phyloP scores from a whole-genome alignment of 2,329 filamentous ascomycete genomes.

The Neofusicoccum ribis region DNA sequence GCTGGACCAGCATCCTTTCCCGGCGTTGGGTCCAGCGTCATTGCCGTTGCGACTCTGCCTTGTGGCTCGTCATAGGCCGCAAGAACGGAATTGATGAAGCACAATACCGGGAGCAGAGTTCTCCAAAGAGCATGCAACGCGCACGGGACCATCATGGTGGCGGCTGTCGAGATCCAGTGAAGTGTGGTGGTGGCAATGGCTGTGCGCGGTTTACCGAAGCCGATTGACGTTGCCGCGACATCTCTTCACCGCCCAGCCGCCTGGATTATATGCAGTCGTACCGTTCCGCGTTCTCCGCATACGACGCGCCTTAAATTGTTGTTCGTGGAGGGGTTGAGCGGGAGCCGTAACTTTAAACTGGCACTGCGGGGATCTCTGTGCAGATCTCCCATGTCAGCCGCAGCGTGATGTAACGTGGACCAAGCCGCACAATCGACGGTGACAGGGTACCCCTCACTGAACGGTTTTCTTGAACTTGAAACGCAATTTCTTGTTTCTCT shows the following conservation, averaged over 20 bases:
- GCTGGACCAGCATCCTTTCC: conserved; percentile 26
- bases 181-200: background rate
- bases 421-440: background rate
- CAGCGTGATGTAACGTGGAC: background rate
- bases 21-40: background rate
- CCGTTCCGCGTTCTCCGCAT: background rate
- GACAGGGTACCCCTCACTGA: too few relatives aligned
- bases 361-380: background rate
- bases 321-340: background rate
- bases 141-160: background rate
- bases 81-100: background rate
- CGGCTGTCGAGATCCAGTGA: background rate
- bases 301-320: background rate
- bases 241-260: background rate
- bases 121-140: background rate
- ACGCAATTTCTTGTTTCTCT: too few relatives aligned
- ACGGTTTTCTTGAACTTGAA: too few relatives aligned
- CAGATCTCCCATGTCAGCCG: background rate
- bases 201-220: background rate
- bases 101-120: background rate
- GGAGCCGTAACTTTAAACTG: background rate
- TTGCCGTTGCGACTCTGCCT: background rate
- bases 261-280: background rate
- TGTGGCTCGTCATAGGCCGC: background rate
- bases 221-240: background rate